These are phyloP conservation scores for Coix lacrymajobi DNA, from an alignment of 176 grass and related monocot species.

Conservation along the genomic window DNA sequence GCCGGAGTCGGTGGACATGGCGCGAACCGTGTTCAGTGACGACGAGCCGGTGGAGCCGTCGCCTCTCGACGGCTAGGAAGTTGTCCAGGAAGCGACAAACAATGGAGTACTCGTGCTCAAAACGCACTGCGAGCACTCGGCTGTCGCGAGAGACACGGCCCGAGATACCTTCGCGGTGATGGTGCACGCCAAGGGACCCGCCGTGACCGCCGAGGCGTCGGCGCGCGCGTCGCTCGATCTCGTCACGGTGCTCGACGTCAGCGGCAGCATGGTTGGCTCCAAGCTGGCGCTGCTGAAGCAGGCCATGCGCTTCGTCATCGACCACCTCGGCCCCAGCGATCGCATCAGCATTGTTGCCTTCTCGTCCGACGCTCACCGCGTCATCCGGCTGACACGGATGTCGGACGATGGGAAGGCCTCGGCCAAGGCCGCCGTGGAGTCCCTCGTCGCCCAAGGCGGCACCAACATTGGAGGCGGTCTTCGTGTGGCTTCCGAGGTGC, in stretches of 20 bases:
- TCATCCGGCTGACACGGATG: slow-evolving; percentile 38
- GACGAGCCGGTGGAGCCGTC: background rate
- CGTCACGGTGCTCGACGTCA: slow-evolving; percentile 39
- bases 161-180: slow-evolving; percentile 19
- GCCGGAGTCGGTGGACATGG: background rate
- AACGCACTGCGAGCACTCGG: slow-evolving; percentile 21
- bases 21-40: background rate
- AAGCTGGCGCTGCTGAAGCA: slow-evolving; percentile 34
- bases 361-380: slow-evolving; percentile 13
- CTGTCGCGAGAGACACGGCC: slow-evolving; percentile 11
- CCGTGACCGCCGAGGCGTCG: background rate
- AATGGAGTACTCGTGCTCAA: slow-evolving; percentile 16
- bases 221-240: slow-evolving; percentile 30
- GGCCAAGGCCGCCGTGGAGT: slow-evolving; percentile 20
- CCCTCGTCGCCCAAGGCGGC: background rate
- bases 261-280: slow-evolving; percentile 22
- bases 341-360: slow-evolving; percentile 38
- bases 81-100: background rate
- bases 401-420: slow-evolving; percentile 11
- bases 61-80: background rate
- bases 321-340: slow-evolving; percentile 34
- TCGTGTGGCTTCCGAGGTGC: background rate
- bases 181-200: slow-evolving; percentile 30
- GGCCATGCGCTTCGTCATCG: slow-evolving; percentile 42
- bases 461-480: slow-evolving; percentile 27